Evolutionary conservation across 805 yeast species (phyloP).

Genomic region (Lachancea sp.): DNA sequence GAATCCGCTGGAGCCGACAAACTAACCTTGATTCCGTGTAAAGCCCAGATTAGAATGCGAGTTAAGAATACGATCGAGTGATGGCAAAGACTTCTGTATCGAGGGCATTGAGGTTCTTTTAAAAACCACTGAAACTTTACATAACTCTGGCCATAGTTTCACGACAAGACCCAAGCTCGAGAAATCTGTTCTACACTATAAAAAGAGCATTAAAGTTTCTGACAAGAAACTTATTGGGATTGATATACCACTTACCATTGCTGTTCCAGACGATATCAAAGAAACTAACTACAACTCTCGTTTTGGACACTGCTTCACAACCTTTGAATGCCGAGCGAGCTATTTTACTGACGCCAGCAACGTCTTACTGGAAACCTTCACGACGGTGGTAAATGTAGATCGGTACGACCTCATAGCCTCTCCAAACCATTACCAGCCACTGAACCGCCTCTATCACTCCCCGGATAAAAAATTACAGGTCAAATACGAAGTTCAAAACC

Average conservation of each 20-base stretch:
- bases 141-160: constrained; percentile 22
- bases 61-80: constrained; percentile 46
- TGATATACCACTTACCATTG: constrained; percentile 54
- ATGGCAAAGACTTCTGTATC: constrained; percentile 42
- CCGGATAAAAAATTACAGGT: constrained; percentile 44
- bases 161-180: constrained; percentile 23
- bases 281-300: constrained; percentile 45
- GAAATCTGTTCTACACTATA: constrained; percentile 28
- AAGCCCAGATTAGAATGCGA: constrained; percentile 55
- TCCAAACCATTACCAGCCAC: constrained; percentile 48
- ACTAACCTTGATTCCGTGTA: constrained; percentile 1
- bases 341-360: constrained; percentile 10
- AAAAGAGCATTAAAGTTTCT: constrained; percentile 33
- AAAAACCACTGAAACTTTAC: constrained; percentile 45
- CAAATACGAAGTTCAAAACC: constrained; percentile 42
- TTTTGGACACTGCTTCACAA: constrained; percentile 45
- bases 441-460: constrained; percentile 39
- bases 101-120: constrained; percentile 45
- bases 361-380: constrained; percentile 14
- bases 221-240: constrained; percentile 43
- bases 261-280: constrained; percentile 46
- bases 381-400: constrained; percentile 43
- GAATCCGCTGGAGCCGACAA: not conserved
- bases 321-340: constrained; percentile 32
- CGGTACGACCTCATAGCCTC: constrained; percentile 53